Evolutionary conservation across 2,329 filamentous ascomycete species (phyloP).

Genomic region (Aspergillus fumigatiaffinis): DNA sequence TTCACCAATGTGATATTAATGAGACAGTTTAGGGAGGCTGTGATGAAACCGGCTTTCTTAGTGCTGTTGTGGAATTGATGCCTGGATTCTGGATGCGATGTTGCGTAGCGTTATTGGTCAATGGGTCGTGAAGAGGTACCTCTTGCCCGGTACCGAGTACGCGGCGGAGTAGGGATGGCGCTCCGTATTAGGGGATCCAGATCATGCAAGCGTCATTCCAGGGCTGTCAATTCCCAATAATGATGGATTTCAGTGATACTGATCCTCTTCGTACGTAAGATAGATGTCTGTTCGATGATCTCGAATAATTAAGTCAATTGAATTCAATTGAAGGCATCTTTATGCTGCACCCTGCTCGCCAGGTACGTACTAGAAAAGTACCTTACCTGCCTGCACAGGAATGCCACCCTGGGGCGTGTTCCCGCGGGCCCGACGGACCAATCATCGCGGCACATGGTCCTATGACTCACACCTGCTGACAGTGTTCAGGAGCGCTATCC

Average conservation of each 20-base stretch:
- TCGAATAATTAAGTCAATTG: neutral
- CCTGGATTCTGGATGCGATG: conserved; percentile 12
- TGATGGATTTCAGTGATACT: neutral
- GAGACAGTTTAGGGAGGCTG: neutral
- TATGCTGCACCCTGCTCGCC: neutral
- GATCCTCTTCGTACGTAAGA: neutral
- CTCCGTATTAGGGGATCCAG: neutral
- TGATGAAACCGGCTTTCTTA: neutral
- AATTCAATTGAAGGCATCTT: neutral
- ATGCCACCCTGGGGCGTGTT: neutral
- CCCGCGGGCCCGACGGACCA: conserved; percentile 15
- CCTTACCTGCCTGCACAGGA: neutral
- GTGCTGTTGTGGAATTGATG: neutral
- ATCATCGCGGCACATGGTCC: conserved; percentile 12
- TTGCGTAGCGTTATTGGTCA: neutral
- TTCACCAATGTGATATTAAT: neutral
- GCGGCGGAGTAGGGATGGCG: neutral
- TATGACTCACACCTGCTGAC: conserved; percentile 40
- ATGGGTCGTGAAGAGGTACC: neutral
- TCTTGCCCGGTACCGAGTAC: neutral
- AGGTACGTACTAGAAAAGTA: neutral
- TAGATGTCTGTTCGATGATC: too few species aligned
- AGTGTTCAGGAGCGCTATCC: conserved; percentile 5
- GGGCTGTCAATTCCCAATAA: neutral
- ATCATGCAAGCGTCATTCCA: neutral